phyloP scores from a whole-genome alignment of 2,329 filamentous ascomycete genomes.

The Diaporthe sp. region DNA sequence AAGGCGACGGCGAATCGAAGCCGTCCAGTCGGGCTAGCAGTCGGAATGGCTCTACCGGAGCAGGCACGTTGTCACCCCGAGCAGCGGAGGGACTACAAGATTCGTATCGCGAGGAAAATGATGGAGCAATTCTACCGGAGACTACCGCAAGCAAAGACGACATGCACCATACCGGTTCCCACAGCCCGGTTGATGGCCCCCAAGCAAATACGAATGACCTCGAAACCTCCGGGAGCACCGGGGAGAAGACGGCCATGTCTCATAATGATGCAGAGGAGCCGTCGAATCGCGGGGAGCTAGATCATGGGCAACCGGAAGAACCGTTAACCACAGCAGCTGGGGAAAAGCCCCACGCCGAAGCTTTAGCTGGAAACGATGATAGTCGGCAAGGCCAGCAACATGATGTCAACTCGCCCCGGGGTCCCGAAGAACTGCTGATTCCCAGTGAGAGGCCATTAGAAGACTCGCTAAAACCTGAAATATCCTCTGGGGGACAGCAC shows the following conservation, averaged over 20 bases:
- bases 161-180: not conserved
- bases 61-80: not conserved
- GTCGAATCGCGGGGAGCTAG: not conserved
- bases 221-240: not conserved
- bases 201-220: not conserved
- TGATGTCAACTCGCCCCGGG: not conserved
- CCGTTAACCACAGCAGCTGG: not conserved
- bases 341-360: not conserved
- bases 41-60: not conserved
- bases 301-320: not conserved
- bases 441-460: not conserved
- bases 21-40: conserved; percentile 4
- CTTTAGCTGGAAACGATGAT: not conserved
- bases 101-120: not conserved
- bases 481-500: not conserved
- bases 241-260: not conserved
- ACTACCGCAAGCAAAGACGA: not conserved
- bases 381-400: not conserved
- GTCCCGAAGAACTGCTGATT: not conserved
- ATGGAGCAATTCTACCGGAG: not conserved
- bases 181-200: not conserved
- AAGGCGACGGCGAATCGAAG: not conserved
- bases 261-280: not conserved
- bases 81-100: not conserved
- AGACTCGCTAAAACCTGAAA: not conserved